Percentiles rank a stretch among this genome's conserved stretches.
phyloP scores from a whole-genome alignment of 2,329 filamentous ascomycete species.

The Apiospora pterosperma region DNA sequence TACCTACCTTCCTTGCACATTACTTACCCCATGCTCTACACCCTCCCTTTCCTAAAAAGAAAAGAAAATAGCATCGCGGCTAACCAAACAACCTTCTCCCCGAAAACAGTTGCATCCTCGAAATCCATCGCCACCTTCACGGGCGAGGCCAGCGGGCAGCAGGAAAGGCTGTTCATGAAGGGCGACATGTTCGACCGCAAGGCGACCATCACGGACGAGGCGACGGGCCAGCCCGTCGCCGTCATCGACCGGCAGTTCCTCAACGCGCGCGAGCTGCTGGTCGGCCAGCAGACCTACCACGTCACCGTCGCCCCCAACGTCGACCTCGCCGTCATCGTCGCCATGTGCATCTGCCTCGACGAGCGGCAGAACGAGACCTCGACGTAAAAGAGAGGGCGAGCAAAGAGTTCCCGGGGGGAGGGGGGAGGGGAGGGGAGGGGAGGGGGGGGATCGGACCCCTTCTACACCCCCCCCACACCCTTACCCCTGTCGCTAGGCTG shows the following conservation, averaged over 20 bases:
- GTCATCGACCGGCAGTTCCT: slow-evolving; percentile 57
- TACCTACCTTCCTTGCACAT: no score
- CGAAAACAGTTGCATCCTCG: slow-evolving; percentile 47
- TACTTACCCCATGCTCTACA: no score
- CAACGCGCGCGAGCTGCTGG: slow-evolving; percentile 54
- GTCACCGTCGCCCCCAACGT: slow-evolving; percentile 62
- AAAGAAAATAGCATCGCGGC: slow-evolving; percentile 11
- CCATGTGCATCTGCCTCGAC: slow-evolving; percentile 66
- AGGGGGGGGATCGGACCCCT: no score
- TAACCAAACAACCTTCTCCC: no score
- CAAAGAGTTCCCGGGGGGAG: no score
- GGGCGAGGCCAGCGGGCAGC: slow-evolving; percentile 40
- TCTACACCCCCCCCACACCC: no score
- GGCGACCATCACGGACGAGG: slow-evolving; percentile 55
- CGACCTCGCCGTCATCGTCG: slow-evolving; percentile 62
- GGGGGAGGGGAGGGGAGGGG: no score
- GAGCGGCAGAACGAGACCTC: slow-evolving; percentile 53
- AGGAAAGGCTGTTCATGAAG: slow-evolving; percentile 51
- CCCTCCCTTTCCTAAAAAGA: background rate
- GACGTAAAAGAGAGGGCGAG: background rate
- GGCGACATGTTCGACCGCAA: slow-evolving; percentile 57
- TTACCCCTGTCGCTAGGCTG: no score
- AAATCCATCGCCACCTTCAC: slow-evolving; percentile 57
- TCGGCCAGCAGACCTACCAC: slow-evolving; percentile 62
- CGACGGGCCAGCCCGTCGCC: slow-evolving; percentile 49